phyloP scores from a whole-genome alignment of 495 filamentous ascomycete genomes.

The Podospora sp. region DNA sequence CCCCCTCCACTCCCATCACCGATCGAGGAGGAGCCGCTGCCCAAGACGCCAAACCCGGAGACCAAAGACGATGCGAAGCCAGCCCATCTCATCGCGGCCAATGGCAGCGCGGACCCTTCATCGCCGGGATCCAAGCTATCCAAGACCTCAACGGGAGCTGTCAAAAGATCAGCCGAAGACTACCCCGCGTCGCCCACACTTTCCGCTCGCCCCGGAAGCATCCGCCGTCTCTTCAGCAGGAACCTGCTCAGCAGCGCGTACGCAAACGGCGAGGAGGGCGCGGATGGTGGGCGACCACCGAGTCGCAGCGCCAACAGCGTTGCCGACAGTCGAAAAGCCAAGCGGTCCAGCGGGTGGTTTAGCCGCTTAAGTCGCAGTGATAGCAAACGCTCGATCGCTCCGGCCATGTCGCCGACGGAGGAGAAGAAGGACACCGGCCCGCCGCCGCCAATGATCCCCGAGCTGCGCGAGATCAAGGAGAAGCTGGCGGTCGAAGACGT shows the following conservation, averaged over 20 bases:
- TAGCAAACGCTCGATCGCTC: slow-evolving; percentile 35
- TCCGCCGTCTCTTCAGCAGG: slow-evolving; percentile 51
- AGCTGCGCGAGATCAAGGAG: slow-evolving; percentile 56
- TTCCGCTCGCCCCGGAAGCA: slow-evolving; percentile 47
- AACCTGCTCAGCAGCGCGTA: slow-evolving; percentile 49
- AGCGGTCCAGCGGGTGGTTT: slow-evolving; percentile 55
- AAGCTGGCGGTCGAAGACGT: slow-evolving; percentile 44
- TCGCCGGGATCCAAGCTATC: slow-evolving; percentile 38
- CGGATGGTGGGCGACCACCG: slow-evolving; percentile 37
- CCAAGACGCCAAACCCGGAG: slow-evolving; percentile 35
- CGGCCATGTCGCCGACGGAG: slow-evolving; percentile 30
- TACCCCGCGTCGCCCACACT: slow-evolving; percentile 47
- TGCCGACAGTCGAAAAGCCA: slow-evolving; percentile 45
- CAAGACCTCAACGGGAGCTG: slow-evolving; percentile 34
- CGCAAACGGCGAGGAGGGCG: slow-evolving; percentile 39
- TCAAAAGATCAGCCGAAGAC: slow-evolving; percentile 48
- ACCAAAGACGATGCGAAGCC: slow-evolving; percentile 21
- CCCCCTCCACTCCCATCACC: slow-evolving; percentile 58
- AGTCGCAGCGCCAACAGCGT: slow-evolving; percentile 41
- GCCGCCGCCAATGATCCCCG: slow-evolving; percentile 63
- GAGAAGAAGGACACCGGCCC: slow-evolving; percentile 46
- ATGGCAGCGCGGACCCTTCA: slow-evolving; percentile 36
- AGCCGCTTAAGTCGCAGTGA: slow-evolving; percentile 43
- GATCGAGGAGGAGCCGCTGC: slow-evolving; percentile 45
- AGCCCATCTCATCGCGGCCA: slow-evolving; percentile 24